Evolutionary conservation across 768 basidiomycete genomes (phyloP).

Genomic region (Boletus sp.): DNA sequence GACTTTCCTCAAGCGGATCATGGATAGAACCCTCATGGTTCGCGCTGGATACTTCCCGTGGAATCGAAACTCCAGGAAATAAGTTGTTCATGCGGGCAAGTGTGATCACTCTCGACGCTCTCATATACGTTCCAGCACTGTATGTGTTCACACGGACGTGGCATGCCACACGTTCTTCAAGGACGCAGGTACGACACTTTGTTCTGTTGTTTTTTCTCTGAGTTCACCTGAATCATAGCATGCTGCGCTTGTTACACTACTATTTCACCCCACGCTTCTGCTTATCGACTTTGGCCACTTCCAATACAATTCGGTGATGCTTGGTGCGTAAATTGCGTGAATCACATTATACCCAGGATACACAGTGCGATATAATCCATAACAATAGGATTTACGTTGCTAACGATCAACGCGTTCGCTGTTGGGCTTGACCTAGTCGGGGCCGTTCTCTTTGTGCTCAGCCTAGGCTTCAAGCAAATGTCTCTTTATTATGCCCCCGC

Average conservation of each 20-base stretch:
- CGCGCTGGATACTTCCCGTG: constrained; percentile 64
- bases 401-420: constrained; percentile 70
- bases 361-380: not conserved
- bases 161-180: constrained; percentile 66
- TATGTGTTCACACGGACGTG: constrained; percentile 63
- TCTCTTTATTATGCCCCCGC: constrained; percentile 91
- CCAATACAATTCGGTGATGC: constrained; percentile 94
- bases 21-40: constrained; percentile 65
- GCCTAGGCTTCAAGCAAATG: constrained; percentile 95
- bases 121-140: constrained; percentile 76
- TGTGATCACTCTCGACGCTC: constrained; percentile 64
- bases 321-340: constrained; percentile 53
- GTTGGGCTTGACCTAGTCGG: constrained; percentile 69
- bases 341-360: not conserved
- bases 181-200: constrained; percentile 63
- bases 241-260: constrained; percentile 63
- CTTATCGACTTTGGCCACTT: constrained; percentile 93
- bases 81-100: constrained; percentile 80
- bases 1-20: constrained; percentile 41
- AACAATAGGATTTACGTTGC: constrained; percentile 59
- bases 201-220: not conserved
- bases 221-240: constrained; percentile 26
- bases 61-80: constrained; percentile 63
- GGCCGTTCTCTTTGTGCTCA: constrained; percentile 77
- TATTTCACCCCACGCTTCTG: constrained; percentile 82